Evolutionary conservation across 148 eudicot species (phyloP).

Genomic region (Chenopodium berlandieri): DNA sequence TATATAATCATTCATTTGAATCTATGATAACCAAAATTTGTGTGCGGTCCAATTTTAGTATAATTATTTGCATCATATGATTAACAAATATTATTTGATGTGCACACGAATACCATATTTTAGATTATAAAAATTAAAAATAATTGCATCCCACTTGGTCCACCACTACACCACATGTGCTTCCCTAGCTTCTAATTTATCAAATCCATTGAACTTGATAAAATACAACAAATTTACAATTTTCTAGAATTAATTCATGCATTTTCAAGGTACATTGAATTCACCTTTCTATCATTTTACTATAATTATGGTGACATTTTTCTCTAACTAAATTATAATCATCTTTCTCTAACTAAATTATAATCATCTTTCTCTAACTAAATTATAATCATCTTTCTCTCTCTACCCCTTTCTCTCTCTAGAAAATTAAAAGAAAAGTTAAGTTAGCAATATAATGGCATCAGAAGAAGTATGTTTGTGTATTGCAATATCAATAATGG

Average conservation of each 20-base stretch:
- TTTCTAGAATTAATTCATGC: neutral
- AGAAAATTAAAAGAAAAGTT: neutral
- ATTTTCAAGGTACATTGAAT: slow-evolving; percentile 14
- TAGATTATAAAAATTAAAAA: neutral
- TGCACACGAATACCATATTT: slow-evolving; percentile 7
- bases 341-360: neutral
- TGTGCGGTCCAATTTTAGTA: neutral
- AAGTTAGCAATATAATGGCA: neutral
- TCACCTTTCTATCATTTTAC: neutral
- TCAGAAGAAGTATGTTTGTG: slow-evolving; percentile 20
- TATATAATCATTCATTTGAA: no score
- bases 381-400: no score
- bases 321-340: neutral
- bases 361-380: neutral
- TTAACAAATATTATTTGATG: neutral
- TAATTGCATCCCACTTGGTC: neutral
- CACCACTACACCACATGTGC: slow-evolving; percentile 1
- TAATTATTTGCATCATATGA: no score
- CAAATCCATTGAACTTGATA: slow-evolving; percentile 15
- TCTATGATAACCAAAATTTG: neutral
- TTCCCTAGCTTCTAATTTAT: neutral
- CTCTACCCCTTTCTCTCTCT: neutral
- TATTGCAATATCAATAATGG: slow-evolving; percentile 17
- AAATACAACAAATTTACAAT: neutral
- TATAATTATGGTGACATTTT: neutral